phyloP scores from a whole-genome alignment of 768 basidiomycete species.

The Agrocybe praecox region DNA sequence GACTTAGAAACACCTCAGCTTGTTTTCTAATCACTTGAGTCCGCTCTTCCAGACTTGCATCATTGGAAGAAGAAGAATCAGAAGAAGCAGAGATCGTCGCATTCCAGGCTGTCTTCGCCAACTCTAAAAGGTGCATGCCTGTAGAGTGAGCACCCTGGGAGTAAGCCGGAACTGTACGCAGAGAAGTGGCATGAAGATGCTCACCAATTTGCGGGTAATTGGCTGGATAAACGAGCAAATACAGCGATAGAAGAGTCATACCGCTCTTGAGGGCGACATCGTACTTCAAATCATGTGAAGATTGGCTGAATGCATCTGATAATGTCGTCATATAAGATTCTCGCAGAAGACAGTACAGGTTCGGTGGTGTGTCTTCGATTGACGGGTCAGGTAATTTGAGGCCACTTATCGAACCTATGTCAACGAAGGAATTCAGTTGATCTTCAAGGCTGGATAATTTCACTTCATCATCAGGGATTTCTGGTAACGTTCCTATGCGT shows the following conservation, averaged over 20 bases:
- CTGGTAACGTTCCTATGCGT: slow-evolving; percentile 36
- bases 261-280: slow-evolving; percentile 55
- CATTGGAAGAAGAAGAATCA: slow-evolving; percentile 19
- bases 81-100: slow-evolving; percentile 33
- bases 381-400: slow-evolving; percentile 28
- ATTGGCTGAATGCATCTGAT: slow-evolving; percentile 64
- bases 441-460: slow-evolving; percentile 30
- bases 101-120: slow-evolving; percentile 83
- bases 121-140: slow-evolving; percentile 79
- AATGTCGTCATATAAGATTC: slow-evolving; percentile 60
- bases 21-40: slow-evolving; percentile 27
- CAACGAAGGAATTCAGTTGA: slow-evolving; percentile 40
- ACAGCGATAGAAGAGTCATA: slow-evolving; percentile 61
- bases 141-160: not conserved
- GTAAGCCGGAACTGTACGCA: not conserved
- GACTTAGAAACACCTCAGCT: slow-evolving; percentile 37
- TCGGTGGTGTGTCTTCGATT: slow-evolving; percentile 39
- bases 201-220: slow-evolving; percentile 85
- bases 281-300: slow-evolving; percentile 70
- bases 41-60: slow-evolving; percentile 12
- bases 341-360: slow-evolving; percentile 47
- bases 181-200: slow-evolving; percentile 15
- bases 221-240: slow-evolving; percentile 68
- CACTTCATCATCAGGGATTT: slow-evolving; percentile 36
- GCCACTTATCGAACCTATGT: slow-evolving; percentile 25